Evolutionary conservation across 1,284 basidiomycete genomes (phyloP).

Genomic region (Marasmius tenuissimus): DNA sequence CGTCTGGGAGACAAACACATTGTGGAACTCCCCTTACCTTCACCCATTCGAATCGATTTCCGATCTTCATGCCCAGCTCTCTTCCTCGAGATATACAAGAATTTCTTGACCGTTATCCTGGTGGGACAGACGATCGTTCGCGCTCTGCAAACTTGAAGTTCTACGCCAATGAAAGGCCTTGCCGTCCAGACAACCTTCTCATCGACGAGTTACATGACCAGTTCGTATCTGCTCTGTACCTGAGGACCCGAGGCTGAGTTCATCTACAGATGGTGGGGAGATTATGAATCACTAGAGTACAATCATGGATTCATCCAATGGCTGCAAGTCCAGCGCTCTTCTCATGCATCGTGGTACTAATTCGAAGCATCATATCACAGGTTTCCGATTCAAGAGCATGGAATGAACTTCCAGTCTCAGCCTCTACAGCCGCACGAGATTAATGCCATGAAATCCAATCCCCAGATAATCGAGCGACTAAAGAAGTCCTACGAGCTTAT

Average conservation of each 20-base stretch:
- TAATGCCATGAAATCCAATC: constrained; percentile 54
- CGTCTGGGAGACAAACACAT: no score
- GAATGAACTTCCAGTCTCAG: constrained; percentile 69
- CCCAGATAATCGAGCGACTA: constrained; percentile 49
- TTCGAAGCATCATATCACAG: constrained; percentile 29
- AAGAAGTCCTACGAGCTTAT: constrained; percentile 65
- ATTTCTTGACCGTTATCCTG: constrained; percentile 65
- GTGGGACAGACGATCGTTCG: constrained; percentile 35
- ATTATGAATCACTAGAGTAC: constrained; percentile 63
- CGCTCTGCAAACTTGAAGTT: constrained; percentile 58
- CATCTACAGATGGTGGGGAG: constrained; percentile 54
- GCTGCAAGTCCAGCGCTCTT: constrained; percentile 48
- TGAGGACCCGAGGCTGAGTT: constrained; percentile 6
- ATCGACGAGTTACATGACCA: constrained; percentile 65
- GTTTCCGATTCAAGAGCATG: constrained; percentile 67
- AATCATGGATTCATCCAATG: constrained; percentile 77
- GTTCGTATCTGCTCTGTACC: constrained; percentile 30
- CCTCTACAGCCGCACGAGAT: constrained; percentile 69
- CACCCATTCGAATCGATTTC: background rate
- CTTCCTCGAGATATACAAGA: constrained; percentile 58
- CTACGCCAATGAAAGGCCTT: constrained; percentile 57
- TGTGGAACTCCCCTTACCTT: background rate
- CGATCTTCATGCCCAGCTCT: constrained; percentile 10
- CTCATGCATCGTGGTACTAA: background rate
- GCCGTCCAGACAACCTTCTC: constrained; percentile 59